These are phyloP conservation scores for Gossypium ekmanianum DNA, from an alignment of 345 rosid species.

Conservation along the genomic window DNA sequence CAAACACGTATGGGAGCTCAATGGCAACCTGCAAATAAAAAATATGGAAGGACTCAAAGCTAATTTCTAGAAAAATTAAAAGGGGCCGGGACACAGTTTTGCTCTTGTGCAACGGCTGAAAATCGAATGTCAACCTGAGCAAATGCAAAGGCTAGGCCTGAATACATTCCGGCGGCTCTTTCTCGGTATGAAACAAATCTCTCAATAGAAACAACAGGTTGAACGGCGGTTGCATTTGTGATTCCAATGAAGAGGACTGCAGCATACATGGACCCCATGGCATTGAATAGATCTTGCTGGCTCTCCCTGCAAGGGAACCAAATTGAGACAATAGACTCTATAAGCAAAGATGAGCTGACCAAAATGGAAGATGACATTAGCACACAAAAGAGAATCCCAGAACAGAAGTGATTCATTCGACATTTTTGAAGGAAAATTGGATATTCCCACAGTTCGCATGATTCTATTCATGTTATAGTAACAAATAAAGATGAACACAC, in stretches of 20 bases:
- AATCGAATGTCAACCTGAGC: slow-evolving; percentile 62
- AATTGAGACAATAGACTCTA: slow-evolving; percentile 11
- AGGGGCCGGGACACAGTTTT: not conserved
- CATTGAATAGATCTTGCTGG: slow-evolving; percentile 75
- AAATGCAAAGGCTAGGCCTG: slow-evolving; percentile 85
- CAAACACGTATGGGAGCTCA: slow-evolving; percentile 90
- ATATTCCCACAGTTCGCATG: not conserved
- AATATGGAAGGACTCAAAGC: not conserved
- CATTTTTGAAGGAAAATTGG: not conserved
- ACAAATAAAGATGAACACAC: not conserved
- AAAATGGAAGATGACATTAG: not conserved
- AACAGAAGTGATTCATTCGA: not conserved
- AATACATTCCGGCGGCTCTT: slow-evolving; percentile 97
- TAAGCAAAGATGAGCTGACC: slow-evolving; percentile 7
- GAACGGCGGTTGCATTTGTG: slow-evolving; percentile 90
- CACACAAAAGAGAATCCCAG: not conserved
- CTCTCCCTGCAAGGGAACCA: slow-evolving; percentile 51
- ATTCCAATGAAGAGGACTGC: slow-evolving; percentile 88
- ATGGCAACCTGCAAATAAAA: slow-evolving; percentile 61
- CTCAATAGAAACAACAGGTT: slow-evolving; percentile 93
- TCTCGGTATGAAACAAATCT: slow-evolving; percentile 92
- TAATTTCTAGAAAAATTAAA: not conserved
- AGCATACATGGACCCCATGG: slow-evolving; percentile 93
- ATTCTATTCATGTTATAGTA: not conserved
- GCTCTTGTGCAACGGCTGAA: not conserved